Evolutionary conservation across 768 basidiomycete species (phyloP), one percentile per base, ranked within the genome.

Genomic region (Termitomyces bulborhizus): DNA sequence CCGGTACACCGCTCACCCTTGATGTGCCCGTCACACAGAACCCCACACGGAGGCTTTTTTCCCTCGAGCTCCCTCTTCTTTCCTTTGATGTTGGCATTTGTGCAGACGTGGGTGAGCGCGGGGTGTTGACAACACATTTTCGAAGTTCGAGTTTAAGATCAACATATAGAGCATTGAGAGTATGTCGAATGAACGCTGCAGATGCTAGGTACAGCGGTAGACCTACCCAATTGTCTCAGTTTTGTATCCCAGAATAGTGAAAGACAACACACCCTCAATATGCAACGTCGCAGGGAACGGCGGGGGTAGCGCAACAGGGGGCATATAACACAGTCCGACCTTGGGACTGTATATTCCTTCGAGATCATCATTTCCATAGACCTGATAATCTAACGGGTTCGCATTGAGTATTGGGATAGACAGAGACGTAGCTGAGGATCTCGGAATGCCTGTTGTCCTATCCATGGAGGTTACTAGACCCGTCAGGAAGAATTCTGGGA

Each of bases 121-220:
- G 71, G 1, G 69, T 67, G 18, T 74, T 59, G 13, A 79, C 70
- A 0, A 69, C 65, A 45, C 85, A 66, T 62, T 79, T 84, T 21
- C 72, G 74, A 40, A 88, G 67, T 39, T 75, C 73, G 37, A 92
- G 79, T 3, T 63, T 68, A 36, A 89, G 70, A 64, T 89, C 83
- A 11, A 84, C 77, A 65, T 89, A 90, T 15, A 91, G 67, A 12
- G 90, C 84, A 63, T 83, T 87, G 65, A 92, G 78, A 4, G 89
- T 86, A 58, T 86, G 88, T 18, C 85, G 78, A 18, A 90, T 70
- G 58, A 90, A 80, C 3, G 78, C 77, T 2, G 87, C 82, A 0
- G 87, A 88, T 1, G 86, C 79, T 57, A 84, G 74, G 68, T 91
- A 92, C 31, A 91, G 62, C 7, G 84, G 81, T 3, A 88, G 66